A percentile compares a stretch with the other conserved stretches of the same genome.
These are phyloP conservation scores for Phylloporus arenicola DNA, from an alignment of 768 basidiomycete genomes.

Conservation along the genomic window DNA sequence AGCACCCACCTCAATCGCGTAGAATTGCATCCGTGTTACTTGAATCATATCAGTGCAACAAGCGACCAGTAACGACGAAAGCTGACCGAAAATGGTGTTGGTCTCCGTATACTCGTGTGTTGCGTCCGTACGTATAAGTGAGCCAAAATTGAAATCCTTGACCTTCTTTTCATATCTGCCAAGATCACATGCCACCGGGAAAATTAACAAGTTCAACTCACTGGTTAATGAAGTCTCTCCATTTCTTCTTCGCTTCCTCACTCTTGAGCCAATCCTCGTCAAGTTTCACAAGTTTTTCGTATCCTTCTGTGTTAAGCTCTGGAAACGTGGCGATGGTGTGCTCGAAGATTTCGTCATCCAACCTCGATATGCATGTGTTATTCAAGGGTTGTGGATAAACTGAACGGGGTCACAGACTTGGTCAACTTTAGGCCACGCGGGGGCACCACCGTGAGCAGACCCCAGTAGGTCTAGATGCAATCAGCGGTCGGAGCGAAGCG, in stretches of 20 bases:
- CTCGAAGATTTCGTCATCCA: conserved; percentile 89
- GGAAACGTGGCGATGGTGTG: conserved; percentile 77
- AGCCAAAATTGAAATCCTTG: conserved; percentile 96
- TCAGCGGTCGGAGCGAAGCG: conserved; percentile 9
- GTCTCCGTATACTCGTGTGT: conserved; percentile 79
- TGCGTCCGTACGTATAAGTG: conserved; percentile 79
- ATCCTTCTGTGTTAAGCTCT: conserved; percentile 52
- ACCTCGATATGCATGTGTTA: conserved; percentile 32
- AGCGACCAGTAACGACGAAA: neutral
- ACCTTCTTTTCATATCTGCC: conserved; percentile 82
- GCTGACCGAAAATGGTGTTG: conserved; percentile 90
- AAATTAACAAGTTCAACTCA: conserved; percentile 31
- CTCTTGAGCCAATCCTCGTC: conserved; percentile 96
- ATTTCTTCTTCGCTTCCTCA: conserved; percentile 76
- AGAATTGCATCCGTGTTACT: conserved; percentile 57
- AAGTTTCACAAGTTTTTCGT: conserved; percentile 49
- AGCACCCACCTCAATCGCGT: conserved; percentile 73
- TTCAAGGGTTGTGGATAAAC: conserved; percentile 1
- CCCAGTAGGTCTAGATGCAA: conserved; percentile 81
- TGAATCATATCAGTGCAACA: conserved; percentile 9
- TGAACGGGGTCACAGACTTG: conserved; percentile 45
- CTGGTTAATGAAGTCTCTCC: conserved; percentile 83
- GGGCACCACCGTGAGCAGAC: conserved; percentile 74
- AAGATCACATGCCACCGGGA: neutral
- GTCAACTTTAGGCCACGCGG: conserved; percentile 78